These are phyloP conservation scores for Beauveria sp. DNA, from an alignment of 2,329 filamentous ascomycete genomes.

Conservation along the genomic window DNA sequence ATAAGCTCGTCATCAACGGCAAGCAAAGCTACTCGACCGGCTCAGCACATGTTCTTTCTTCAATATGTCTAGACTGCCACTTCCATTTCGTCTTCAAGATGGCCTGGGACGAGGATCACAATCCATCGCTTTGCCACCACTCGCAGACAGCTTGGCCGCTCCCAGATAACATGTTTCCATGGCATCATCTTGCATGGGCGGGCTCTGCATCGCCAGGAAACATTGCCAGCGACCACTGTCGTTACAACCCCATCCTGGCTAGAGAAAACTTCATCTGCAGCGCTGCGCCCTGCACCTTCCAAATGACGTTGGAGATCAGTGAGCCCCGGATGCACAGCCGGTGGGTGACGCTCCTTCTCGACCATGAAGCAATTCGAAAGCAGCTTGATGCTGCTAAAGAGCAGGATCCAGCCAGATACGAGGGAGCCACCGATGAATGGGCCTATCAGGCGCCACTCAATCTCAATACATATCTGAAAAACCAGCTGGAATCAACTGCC, in stretches of 20 bases:
- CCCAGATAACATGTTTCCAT: slow-evolving; percentile 27
- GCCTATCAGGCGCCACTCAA: slow-evolving; percentile 34
- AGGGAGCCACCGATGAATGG: slow-evolving; percentile 33
- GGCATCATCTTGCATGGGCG: slow-evolving; percentile 32
- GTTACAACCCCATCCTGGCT: slow-evolving; percentile 32
- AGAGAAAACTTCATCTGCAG: slow-evolving; percentile 35
- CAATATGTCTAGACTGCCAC: slow-evolving; percentile 33
- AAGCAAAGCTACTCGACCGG: slow-evolving; percentile 28
- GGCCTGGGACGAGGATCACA: slow-evolving; percentile 24
- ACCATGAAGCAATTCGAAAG: slow-evolving; percentile 35
- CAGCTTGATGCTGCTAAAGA: slow-evolving; percentile 32
- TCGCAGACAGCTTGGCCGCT: slow-evolving; percentile 28
- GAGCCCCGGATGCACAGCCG: slow-evolving; percentile 36
- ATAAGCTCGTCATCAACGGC: slow-evolving; percentile 30
- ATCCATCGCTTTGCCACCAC: slow-evolving; percentile 23
- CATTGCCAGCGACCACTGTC: slow-evolving; percentile 19
- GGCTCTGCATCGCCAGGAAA: slow-evolving; percentile 22
- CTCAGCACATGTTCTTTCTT: slow-evolving; percentile 24
- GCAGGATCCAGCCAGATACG: slow-evolving; percentile 42
- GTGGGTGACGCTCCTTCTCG: slow-evolving; percentile 37
- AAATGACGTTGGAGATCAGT: slow-evolving; percentile 40
- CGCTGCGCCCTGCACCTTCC: slow-evolving; percentile 32
- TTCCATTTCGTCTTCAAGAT: slow-evolving; percentile 35
- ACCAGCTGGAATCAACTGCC: slow-evolving; percentile 34
- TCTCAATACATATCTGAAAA: slow-evolving; percentile 44